Conservation (phyloP, 129 eudicot species). For the Centaurea solstitialis region DNA sequence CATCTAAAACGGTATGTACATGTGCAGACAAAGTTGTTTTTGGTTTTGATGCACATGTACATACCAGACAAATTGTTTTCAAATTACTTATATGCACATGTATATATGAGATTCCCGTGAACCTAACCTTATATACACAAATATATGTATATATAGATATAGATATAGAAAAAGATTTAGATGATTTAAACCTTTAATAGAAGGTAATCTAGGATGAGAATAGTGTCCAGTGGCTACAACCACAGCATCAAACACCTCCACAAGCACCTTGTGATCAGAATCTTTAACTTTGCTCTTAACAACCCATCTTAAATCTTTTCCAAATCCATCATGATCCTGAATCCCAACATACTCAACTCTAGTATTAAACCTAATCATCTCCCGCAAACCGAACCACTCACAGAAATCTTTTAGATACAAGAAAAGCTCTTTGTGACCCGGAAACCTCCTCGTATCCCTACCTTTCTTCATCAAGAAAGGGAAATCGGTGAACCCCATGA, state of each 20-base stretch:
- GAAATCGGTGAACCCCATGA: slow-evolving; percentile 84
- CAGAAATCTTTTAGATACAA: slow-evolving; percentile 71
- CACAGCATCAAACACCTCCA: slow-evolving; percentile 87
- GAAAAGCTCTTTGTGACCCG: slow-evolving; percentile 70
- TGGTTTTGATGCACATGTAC: too few relatives aligned
- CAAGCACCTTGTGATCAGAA: slow-evolving; percentile 40
- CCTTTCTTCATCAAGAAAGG: slow-evolving; percentile 78
- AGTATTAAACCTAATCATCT: slow-evolving; percentile 72
- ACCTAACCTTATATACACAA: neutral
- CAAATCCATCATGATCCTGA: slow-evolving; percentile 46
- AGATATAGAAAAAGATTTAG: neutral
- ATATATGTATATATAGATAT: neutral
- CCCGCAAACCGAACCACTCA: slow-evolving; percentile 73
- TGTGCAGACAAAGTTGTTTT: too few relatives aligned
- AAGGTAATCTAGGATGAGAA: slow-evolving; percentile 79
- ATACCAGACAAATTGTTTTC: too few relatives aligned
- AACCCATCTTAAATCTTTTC: slow-evolving; percentile 58
- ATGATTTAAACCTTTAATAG: slow-evolving; percentile 58
- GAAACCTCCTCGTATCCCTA: slow-evolving; percentile 81
- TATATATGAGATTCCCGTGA: too few relatives aligned
- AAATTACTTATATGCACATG: too few relatives aligned
- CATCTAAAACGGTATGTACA: too few relatives aligned
- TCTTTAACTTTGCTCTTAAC: slow-evolving; percentile 58
- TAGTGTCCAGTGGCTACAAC: slow-evolving; percentile 94
- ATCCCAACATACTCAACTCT: slow-evolving; percentile 76